A percentile compares a stretch with the other conserved stretches of the same genome.
phyloP scores from a whole-genome alignment of 306 rosid genomes.

The Vigna angularis region DNA sequence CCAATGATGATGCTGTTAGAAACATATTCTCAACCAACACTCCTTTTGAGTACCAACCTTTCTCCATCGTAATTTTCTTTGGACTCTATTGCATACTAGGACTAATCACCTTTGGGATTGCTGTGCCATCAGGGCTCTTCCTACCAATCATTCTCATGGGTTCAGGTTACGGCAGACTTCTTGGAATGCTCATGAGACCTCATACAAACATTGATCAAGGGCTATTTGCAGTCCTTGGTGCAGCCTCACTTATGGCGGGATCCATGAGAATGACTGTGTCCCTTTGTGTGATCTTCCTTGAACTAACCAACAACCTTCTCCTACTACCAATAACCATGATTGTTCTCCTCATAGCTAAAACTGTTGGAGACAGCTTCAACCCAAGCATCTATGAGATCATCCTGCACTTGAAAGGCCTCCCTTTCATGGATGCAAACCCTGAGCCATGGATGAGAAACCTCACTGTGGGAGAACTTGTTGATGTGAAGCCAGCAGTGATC shows the following conservation, averaged over 20 bases:
- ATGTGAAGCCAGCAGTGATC: conserved; percentile 70
- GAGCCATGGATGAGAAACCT: conserved; percentile 93
- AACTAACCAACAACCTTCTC: conserved; percentile 86
- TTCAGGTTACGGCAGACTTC: conserved; percentile 83
- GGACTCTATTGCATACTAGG: conserved; percentile 72
- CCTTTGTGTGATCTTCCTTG: conserved; percentile 89
- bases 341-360: conserved; percentile 81
- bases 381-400: conserved; percentile 89
- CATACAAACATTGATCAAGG: conserved; percentile 82
- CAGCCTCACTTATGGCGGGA: conserved; percentile 97
- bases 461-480: conserved; percentile 81
- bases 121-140: conserved; percentile 94
- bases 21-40: conserved; percentile 87
- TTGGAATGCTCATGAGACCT: conserved; percentile 70
- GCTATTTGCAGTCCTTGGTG: conserved; percentile 84
- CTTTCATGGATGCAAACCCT: conserved; percentile 86
- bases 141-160: conserved; percentile 97
- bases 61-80: conserved; percentile 76
- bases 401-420: conserved; percentile 80
- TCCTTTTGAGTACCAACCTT: conserved; percentile 60
- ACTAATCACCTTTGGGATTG: conserved; percentile 80
- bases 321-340: conserved; percentile 90
- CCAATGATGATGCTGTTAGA: conserved; percentile 89
- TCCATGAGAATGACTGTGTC: conserved; percentile 96
- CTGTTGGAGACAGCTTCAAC: conserved; percentile 88